Percentiles rank a stretch among this genome's conserved stretches.
These are phyloP conservation scores for Solanum peruvianum DNA, from an alignment of 257 asterid species.

Conservation along the genomic window DNA sequence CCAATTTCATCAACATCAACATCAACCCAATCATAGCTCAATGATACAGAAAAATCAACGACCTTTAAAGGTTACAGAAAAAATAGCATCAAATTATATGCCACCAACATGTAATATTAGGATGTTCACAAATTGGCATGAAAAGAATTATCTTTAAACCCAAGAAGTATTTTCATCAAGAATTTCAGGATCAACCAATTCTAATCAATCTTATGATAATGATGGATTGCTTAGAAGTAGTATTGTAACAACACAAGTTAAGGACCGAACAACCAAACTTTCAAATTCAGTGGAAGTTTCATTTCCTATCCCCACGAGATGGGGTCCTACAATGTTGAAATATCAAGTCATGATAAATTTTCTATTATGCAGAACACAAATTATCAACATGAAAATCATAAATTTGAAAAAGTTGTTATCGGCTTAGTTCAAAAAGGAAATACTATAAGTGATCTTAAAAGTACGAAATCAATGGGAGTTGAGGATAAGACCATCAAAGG, in stretches of 20 bases:
- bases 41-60: too few relatives aligned
- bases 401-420: background rate
- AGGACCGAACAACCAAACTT: conserved; percentile 15
- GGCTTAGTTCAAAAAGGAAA: conserved; percentile 8
- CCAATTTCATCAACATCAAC: too few relatives aligned
- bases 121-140: background rate
- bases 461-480: background rate
- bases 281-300: conserved; percentile 12
- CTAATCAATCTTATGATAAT: conserved; percentile 12
- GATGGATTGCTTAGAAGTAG: background rate
- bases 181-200: background rate
- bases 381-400: background rate
- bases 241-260: conserved; percentile 1
- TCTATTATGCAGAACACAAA: background rate
- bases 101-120: background rate
- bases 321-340: conserved; percentile 7
- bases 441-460: conserved; percentile 18
- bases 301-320: conserved; percentile 7
- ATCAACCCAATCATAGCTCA: too few relatives aligned
- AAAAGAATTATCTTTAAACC: too few relatives aligned
- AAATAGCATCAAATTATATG: too few relatives aligned
- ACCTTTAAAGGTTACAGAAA: too few relatives aligned
- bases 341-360: background rate
- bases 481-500: background rate
- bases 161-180: background rate